A percentile compares a stretch with the other conserved stretches of the same genome.
These are phyloP conservation scores for Begonia peltatifolia DNA, from an alignment of 306 rosid species.

Conservation along the genomic window DNA sequence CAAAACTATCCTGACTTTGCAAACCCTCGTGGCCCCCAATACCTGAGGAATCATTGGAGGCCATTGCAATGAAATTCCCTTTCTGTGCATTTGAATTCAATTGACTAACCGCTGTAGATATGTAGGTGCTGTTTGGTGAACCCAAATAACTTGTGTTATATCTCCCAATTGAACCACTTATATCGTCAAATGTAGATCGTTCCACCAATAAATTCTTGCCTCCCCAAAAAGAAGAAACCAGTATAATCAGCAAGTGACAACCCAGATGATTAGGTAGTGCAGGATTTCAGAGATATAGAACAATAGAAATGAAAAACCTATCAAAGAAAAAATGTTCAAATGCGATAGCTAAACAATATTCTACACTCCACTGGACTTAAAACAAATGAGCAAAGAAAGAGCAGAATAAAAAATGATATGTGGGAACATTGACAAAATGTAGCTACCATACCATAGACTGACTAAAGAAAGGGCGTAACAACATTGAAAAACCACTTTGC, in stretches of 20 bases:
- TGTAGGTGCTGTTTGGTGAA: conserved; percentile 23
- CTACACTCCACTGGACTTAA: no score
- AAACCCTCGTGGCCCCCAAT: conserved; percentile 30
- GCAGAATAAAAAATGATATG: no score
- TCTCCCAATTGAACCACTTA: conserved; percentile 21
- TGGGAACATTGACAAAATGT: no score
- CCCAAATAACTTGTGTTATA: conserved; percentile 19
- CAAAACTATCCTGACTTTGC: conserved; percentile 83
- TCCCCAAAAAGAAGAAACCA: conserved; percentile 33
- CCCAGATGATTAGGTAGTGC: no score
- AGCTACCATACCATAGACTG: no score
- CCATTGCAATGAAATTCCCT: conserved; percentile 16
- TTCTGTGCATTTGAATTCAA: conserved; percentile 25
- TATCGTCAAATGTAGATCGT: conserved; percentile 23
- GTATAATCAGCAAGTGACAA: not conserved
- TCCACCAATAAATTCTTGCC: conserved; percentile 24
- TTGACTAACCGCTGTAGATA: conserved; percentile 25
- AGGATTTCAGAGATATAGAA: no score
- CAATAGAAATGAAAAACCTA: no score
- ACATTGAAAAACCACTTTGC: no score
- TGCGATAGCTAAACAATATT: no score
- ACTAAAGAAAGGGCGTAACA: no score
- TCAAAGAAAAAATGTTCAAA: no score
- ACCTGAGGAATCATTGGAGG: conserved; percentile 19
- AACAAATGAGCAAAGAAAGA: no score